Evolutionary conservation across 1,284 basidiomycete genomes (phyloP).

Genomic region (Tausonia pullulans): DNA sequence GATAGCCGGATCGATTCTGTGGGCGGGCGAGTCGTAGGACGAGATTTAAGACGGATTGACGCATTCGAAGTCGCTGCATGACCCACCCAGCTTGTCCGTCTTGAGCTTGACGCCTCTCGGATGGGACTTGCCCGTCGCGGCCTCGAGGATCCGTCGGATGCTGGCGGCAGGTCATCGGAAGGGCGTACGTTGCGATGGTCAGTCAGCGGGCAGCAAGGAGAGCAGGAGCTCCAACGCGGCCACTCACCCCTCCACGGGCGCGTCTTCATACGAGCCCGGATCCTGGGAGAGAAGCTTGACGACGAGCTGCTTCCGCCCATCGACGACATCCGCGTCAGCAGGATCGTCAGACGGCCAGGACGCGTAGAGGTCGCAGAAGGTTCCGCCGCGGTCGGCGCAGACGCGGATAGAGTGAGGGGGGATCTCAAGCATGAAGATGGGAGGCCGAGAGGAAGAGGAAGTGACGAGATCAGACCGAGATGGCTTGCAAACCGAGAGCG

Average conservation of each 20-base stretch:
- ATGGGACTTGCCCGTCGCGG: conserved; percentile 54
- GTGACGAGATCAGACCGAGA: not conserved
- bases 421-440: conserved; percentile 15
- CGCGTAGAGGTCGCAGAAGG: conserved; percentile 32
- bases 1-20: conserved; percentile 82
- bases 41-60: not conserved
- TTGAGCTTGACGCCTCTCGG: conserved; percentile 55
- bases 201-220: too few species aligned
- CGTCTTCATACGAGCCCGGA: conserved; percentile 76
- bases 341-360: conserved; percentile 20
- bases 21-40: not conserved
- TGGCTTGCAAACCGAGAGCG: not conserved
- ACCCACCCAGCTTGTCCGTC: conserved; percentile 33
- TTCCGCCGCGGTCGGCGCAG: conserved; percentile 26
- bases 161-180: too few species aligned
- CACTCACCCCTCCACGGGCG: conserved; percentile 58
- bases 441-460: not conserved
- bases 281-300: conserved; percentile 69
- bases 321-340: conserved; percentile 2
- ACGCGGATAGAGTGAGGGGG: conserved; percentile 31
- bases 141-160: conserved; percentile 74
- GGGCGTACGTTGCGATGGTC: too few species aligned
- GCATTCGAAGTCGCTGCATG: too few species aligned
- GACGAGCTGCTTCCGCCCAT: conserved; percentile 23
- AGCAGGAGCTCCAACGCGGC: conserved; percentile 26